A percentile compares a stretch with the other conserved stretches of the same genome.
Evolutionary conservation across 1,139 yeast genomes (phyloP).

Genomic region (Magnusiomyces suaveolens): DNA sequence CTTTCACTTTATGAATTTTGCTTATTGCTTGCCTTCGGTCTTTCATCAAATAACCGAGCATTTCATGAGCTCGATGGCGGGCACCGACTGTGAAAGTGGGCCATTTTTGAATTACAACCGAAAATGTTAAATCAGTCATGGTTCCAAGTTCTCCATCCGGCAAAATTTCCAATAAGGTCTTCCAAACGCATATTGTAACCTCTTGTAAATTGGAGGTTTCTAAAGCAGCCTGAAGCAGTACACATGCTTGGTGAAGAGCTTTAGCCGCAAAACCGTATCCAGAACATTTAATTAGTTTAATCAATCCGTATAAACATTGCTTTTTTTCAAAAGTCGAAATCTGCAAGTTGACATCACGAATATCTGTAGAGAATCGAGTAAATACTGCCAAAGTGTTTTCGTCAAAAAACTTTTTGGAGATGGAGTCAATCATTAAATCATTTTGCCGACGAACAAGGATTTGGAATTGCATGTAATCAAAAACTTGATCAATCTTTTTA

Average conservation of each 20-base stretch:
- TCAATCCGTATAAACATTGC: slow-evolving; percentile 64
- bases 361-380: slow-evolving; percentile 67
- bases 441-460: not conserved
- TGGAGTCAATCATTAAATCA: slow-evolving; percentile 26
- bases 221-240: slow-evolving; percentile 74
- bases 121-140: slow-evolving; percentile 46
- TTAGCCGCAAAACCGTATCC: slow-evolving; percentile 50
- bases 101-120: slow-evolving; percentile 60
- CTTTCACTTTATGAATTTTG: slow-evolving; percentile 15
- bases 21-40: slow-evolving; percentile 13
- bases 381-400: slow-evolving; percentile 57
- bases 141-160: slow-evolving; percentile 45
- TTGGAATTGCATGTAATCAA: not conserved
- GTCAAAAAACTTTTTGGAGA: slow-evolving; percentile 36
- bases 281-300: slow-evolving; percentile 54
- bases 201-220: slow-evolving; percentile 53
- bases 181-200: slow-evolving; percentile 62
- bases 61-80: slow-evolving; percentile 16
- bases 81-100: slow-evolving; percentile 26
- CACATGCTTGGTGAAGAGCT: slow-evolving; percentile 80
- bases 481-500: not conserved
- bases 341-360: slow-evolving; percentile 62
- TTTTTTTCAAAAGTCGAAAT: slow-evolving; percentile 66
- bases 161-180: slow-evolving; percentile 36
- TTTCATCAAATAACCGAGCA: slow-evolving; percentile 19